These are phyloP conservation scores for Dryas drummondii DNA, from an alignment of 306 rosid genomes.

Conservation along the genomic window DNA sequence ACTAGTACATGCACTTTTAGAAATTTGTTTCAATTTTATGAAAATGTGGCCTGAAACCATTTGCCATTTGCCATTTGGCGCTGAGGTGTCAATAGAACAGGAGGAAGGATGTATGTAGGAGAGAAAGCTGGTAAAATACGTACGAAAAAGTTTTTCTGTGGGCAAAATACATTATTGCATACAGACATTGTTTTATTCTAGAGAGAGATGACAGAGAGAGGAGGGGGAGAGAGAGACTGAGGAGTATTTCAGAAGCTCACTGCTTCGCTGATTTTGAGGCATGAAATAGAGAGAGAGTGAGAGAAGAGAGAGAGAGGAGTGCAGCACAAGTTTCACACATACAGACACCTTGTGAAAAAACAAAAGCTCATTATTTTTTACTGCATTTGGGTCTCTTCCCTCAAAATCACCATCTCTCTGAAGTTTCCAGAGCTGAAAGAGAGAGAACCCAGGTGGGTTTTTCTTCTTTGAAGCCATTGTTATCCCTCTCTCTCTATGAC, in stretches of 20 bases:
- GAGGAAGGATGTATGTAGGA: background rate
- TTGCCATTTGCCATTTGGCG: slow-evolving; percentile 10
- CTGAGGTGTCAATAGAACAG: background rate
- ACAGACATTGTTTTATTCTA: slow-evolving; percentile 3
- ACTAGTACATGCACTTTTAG: background rate
- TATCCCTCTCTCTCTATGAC: background rate
- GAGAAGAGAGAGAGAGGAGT: slow-evolving; percentile 39
- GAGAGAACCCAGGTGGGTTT: slow-evolving; percentile 45
- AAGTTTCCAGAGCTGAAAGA: slow-evolving; percentile 35
- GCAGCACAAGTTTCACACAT: slow-evolving; percentile 54
- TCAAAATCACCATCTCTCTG: slow-evolving; percentile 32
- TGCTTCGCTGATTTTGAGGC: slow-evolving; percentile 96
- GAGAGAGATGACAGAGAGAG: slow-evolving; percentile 27
- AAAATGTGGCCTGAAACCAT: slow-evolving; percentile 6
- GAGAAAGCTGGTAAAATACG: slow-evolving; percentile 21
- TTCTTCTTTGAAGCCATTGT: background rate
- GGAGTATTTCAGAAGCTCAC: slow-evolving; percentile 85
- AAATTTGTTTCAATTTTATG: background rate
- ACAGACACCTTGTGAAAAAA: slow-evolving; percentile 12
- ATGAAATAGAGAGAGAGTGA: slow-evolving; percentile 33
- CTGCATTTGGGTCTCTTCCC: slow-evolving; percentile 39
- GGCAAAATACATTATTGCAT: slow-evolving; percentile 38
- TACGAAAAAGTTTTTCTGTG: slow-evolving; percentile 40
- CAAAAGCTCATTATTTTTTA: slow-evolving; percentile 19
- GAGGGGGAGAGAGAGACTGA: slow-evolving; percentile 31